These are phyloP conservation scores for Exophiala sp. DNA, from an alignment of 2,329 filamentous ascomycete species.

Conservation along the genomic window DNA sequence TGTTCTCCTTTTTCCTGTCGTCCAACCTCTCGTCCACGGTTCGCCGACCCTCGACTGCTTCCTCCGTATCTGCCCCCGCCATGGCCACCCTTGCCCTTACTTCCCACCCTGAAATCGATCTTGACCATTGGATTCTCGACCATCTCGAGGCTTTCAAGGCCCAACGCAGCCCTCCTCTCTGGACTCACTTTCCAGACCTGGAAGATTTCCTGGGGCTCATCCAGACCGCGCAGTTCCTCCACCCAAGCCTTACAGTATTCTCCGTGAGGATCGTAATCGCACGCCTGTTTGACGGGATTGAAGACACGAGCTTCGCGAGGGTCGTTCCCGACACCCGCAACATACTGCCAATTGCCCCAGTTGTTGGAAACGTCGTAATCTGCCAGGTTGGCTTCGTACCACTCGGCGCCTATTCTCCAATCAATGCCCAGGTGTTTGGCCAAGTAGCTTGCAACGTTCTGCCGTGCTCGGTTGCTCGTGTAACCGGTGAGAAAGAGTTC, in stretches of 20 bases:
- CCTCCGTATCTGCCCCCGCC: slow-evolving; percentile 30
- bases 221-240: slow-evolving; percentile 56
- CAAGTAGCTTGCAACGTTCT: slow-evolving; percentile 71
- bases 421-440: slow-evolving; percentile 68
- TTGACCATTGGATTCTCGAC: slow-evolving; percentile 60
- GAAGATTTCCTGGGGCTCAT: slow-evolving; percentile 50
- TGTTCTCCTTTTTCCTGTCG: too few relatives aligned
- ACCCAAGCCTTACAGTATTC: slow-evolving; percentile 69
- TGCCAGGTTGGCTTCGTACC: slow-evolving; percentile 68
- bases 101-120: slow-evolving; percentile 58
- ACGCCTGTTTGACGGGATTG: slow-evolving; percentile 74
- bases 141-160: slow-evolving; percentile 56
- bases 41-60: slow-evolving; percentile 21
- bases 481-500: slow-evolving; percentile 71
- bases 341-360: slow-evolving; percentile 80
- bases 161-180: slow-evolving; percentile 53
- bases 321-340: slow-evolving; percentile 73
- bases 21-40: slow-evolving; percentile 18
- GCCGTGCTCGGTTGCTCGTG: slow-evolving; percentile 67
- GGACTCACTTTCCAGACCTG: slow-evolving; percentile 62
- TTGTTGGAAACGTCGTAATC: slow-evolving; percentile 74
- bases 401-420: slow-evolving; percentile 75
- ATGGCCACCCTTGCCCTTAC: slow-evolving; percentile 36
- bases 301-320: slow-evolving; percentile 68
- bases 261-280: slow-evolving; percentile 67